A percentile compares a stretch with the other conserved stretches of the same genome.
phyloP scores from a whole-genome alignment of 164 flowering plant genomes.

The Aristolochia californica region DNA sequence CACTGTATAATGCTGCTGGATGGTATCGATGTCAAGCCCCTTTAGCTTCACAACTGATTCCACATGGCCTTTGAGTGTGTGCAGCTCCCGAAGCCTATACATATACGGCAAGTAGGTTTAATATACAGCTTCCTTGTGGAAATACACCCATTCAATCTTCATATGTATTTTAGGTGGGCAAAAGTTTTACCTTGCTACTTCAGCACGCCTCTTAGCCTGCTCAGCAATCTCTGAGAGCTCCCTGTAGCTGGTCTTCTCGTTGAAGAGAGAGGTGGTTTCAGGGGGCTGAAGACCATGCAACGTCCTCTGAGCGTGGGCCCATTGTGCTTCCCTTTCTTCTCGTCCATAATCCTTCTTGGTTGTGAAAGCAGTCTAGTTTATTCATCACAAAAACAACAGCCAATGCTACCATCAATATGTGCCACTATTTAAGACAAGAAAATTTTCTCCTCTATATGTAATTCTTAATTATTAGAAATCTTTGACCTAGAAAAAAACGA shows the following conservation, averaged over 20 bases:
- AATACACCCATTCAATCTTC: background rate
- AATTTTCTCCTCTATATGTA: no score
- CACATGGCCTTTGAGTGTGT: conserved; percentile 69
- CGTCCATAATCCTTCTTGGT: conserved; percentile 90
- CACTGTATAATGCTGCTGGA: conserved; percentile 70
- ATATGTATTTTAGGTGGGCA: background rate
- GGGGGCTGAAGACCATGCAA: conserved; percentile 91
- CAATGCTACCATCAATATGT: no score
- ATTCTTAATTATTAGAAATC: no score
- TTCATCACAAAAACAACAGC: background rate
- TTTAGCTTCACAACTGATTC: conserved; percentile 75
- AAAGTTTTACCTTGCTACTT: conserved; percentile 67
- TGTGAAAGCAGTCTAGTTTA: conserved; percentile 85
- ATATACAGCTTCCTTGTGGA: background rate
- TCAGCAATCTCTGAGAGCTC: conserved; percentile 97
- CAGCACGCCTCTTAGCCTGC: conserved; percentile 96
- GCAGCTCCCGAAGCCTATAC: conserved; percentile 59
- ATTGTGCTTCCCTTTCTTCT: conserved; percentile 96
- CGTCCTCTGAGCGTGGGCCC: conserved; percentile 97
- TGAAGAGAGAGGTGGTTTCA: conserved; percentile 42
- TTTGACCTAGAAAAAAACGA: conserved; percentile 1
- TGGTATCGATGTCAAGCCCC: conserved; percentile 61
- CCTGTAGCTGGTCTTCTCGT: conserved; percentile 84
- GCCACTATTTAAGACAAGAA: no score
- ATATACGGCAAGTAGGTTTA: background rate